These are phyloP conservation scores for Clavispora asparagi DNA, from an alignment of 805 yeast genomes.

Conservation along the genomic window DNA sequence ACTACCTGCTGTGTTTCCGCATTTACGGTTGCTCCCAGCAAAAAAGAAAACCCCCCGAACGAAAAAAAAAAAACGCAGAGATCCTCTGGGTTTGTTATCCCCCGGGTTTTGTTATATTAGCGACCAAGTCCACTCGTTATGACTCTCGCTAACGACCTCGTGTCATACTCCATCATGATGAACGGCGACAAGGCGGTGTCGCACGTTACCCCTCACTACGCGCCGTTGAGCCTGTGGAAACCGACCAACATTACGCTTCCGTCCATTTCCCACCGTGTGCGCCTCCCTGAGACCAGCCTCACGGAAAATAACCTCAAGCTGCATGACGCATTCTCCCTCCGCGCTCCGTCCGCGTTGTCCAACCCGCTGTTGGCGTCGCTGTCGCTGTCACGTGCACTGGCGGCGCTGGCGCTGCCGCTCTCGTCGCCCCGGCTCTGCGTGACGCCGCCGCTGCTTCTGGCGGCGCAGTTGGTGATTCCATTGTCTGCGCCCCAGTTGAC, in stretches of 20 bases:
- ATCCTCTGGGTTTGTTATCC: too few relatives aligned
- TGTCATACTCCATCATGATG: constrained; percentile 37
- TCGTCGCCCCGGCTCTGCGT: constrained; percentile 10
- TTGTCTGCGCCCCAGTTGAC: background rate
- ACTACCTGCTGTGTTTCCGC: background rate
- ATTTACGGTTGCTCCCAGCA: background rate
- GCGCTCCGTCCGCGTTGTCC: constrained; percentile 3
- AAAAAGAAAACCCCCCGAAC: background rate
- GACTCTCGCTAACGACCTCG: constrained; percentile 28
- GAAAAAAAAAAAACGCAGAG: too few relatives aligned
- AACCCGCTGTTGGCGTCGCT: constrained; percentile 16
- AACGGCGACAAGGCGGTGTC: constrained; percentile 17
- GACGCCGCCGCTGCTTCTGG: background rate
- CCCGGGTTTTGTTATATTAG: background rate
- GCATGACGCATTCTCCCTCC: constrained; percentile 1
- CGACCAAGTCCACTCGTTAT: constrained; percentile 8
- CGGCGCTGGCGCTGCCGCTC: constrained; percentile 17
- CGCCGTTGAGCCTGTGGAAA: constrained; percentile 6
- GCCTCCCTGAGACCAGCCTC: constrained; percentile 17
- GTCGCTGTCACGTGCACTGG: constrained; percentile 16
- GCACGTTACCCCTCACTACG: constrained; percentile 13
- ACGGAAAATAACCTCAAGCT: constrained; percentile 11
- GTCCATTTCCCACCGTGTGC: constrained; percentile 10
- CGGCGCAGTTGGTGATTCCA: background rate
- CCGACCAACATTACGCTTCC: constrained; percentile 9